Base-by-base conservation (phyloP, 2,329 filamentous ascomycete species). In the Esteya vermicola region DNA sequence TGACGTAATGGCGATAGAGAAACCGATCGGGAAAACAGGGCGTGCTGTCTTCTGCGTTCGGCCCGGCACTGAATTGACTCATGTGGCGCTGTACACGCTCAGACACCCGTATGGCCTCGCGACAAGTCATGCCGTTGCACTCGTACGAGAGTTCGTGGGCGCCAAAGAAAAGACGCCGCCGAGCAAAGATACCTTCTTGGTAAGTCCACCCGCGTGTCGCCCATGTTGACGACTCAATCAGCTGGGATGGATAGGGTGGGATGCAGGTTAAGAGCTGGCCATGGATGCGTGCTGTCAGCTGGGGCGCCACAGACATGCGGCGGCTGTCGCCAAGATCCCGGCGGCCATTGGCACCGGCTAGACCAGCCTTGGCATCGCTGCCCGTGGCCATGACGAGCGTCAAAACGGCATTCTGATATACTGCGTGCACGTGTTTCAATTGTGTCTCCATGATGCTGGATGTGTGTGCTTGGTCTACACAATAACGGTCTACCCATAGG, bases 401-500 rank as follows among this genome's bases (percentile, higher is more conserved):
- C n/a, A 39, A 28, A 10, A 26, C 20, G 37, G 37, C 37, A 13
- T 33, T 25, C 20, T 19, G 31, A 33, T 55, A 56, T 16, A 56
- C 47, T 4, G 38, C n/a, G 30, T 47, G 31, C 54, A 57, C 56
- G 9, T 43, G 30, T 5, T 26, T 14, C 12, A 56, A 43, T 41
- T 51, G 47, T 3, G 38, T 21, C 4, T 38, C 46, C 6, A 13
- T 28, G 26, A 14, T 4, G 10, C 10, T 14, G 26, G 26, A 10
- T 10, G 6, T 13, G 26, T 13, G 31, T 12, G 10, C 12, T 14
- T 13, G 18, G 8, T 10, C 9, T 36, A 26, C 47, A 37, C 54
- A 57, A 36, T 52, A 52, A 27, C 47, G 36, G 37, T 56, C 54
- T 9, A 56, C 43, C 53, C 54, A 57, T 1, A 57, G 38, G 36